Evolutionary conservation across 768 basidiomycete genomes (phyloP).

Genomic region (Clathrus columnatus): DNA sequence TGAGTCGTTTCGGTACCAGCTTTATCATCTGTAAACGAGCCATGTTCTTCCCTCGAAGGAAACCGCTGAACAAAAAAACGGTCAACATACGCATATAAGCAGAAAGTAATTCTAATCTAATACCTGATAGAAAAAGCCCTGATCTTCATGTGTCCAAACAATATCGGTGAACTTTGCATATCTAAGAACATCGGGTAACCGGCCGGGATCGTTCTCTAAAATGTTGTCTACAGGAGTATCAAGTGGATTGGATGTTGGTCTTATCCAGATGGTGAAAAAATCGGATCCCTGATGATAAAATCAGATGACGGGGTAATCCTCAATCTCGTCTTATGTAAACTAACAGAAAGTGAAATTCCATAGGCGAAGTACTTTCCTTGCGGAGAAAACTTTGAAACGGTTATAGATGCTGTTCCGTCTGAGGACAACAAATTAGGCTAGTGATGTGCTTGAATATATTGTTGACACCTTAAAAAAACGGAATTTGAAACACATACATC

Average conservation of each 20-base stretch:
- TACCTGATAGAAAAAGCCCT: slow-evolving; percentile 79
- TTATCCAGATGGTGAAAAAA: slow-evolving; percentile 59
- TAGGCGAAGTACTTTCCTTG: slow-evolving; percentile 69
- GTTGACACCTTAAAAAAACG: neutral
- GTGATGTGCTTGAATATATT: neutral
- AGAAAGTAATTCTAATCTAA: slow-evolving; percentile 10
- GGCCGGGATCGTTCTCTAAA: slow-evolving; percentile 39
- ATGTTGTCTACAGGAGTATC: slow-evolving; percentile 38
- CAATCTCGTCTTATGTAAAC: slow-evolving; percentile 17
- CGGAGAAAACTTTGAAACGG: slow-evolving; percentile 49
- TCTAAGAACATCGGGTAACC: slow-evolving; percentile 57
- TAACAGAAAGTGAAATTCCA: slow-evolving; percentile 62
- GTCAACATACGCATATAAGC: neutral
- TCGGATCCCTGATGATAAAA: slow-evolving; percentile 52
- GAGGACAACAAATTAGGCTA: slow-evolving; percentile 63
- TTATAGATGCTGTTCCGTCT: slow-evolving; percentile 65
- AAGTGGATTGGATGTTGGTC: slow-evolving; percentile 54
- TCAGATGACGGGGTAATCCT: slow-evolving; percentile 7
- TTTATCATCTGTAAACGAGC: slow-evolving; percentile 37
- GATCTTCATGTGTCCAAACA: slow-evolving; percentile 68
- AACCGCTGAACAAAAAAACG: slow-evolving; percentile 35
- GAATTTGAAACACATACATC: slow-evolving; percentile 38
- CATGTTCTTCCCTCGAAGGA: slow-evolving; percentile 42
- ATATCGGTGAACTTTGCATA: slow-evolving; percentile 72
- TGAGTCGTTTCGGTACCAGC: slow-evolving; percentile 50